These are phyloP conservation scores for Exophiala oligosperma DNA, from an alignment of 2,329 filamentous ascomycete species.

Conservation along the genomic window DNA sequence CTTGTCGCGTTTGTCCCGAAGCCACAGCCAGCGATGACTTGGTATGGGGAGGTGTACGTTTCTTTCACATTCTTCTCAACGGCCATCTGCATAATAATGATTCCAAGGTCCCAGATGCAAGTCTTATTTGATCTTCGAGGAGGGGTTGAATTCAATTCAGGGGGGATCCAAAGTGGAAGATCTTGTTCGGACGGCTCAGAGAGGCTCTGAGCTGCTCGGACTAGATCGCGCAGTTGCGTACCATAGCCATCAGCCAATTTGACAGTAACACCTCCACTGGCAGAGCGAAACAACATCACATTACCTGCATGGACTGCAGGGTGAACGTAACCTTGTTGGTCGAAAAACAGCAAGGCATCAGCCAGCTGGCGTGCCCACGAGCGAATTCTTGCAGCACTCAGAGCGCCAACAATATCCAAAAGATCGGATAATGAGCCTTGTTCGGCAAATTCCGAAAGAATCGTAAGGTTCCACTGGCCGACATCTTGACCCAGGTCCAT, in stretches of 20 bases:
- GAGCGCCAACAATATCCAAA: constrained; percentile 72
- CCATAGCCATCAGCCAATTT: constrained; percentile 68
- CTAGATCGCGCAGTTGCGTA: constrained; percentile 48
- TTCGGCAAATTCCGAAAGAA: constrained; percentile 74
- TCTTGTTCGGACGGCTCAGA: constrained; percentile 64
- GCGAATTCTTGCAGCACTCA: constrained; percentile 74
- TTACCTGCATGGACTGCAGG: constrained; percentile 79
- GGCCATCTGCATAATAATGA: constrained; percentile 90
- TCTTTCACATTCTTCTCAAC: constrained; percentile 77
- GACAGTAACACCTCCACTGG: constrained; percentile 66
- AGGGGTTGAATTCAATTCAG: constrained; percentile 68
- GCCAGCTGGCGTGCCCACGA: constrained; percentile 91
- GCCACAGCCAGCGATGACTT: constrained; percentile 60
- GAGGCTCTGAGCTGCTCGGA: constrained; percentile 51
- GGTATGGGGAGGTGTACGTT: constrained; percentile 71
- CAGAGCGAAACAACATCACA: constrained; percentile 71
- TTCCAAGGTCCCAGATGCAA: constrained; percentile 92
- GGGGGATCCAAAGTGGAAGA: constrained; percentile 80
- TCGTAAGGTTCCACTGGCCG: constrained; percentile 67
- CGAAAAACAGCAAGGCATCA: constrained; percentile 83
- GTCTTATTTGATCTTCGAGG: constrained; percentile 66
- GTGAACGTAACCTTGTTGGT: constrained; percentile 81
- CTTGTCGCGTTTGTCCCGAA: constrained; percentile 74
- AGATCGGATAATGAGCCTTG: constrained; percentile 82
- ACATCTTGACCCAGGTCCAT: constrained; percentile 39